Evolutionary conservation across 1,284 basidiomycete genomes (phyloP), one percentile per base, ranked within the genome.

Genomic region (Trichosporon ovoides): DNA sequence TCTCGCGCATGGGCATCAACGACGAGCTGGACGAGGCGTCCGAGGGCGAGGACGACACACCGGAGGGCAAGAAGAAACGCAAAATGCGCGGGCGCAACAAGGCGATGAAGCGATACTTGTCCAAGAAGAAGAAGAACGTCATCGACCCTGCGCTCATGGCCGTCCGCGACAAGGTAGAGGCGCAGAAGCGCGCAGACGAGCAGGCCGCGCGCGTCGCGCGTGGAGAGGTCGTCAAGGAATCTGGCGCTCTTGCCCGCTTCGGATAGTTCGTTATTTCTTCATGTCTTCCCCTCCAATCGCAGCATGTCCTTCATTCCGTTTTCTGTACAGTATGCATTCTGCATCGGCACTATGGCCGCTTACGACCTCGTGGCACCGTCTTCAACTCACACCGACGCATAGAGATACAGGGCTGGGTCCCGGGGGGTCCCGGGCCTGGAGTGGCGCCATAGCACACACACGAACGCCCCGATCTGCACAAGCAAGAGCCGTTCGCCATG

Each of bases 71-170:
- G 75, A 89, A 87, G 77, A 82, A 83, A 67, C 52, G 50, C 54
- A 89, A 85, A 81, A 90, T 88, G 86, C 82, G 89, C 33, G 91
- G 90, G 24, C 89, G 87, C 72, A 85, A 85, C 37, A 91, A 89
- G 80, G 88, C 84, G 72, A 76, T 90, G 73, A 94, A 92, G 76
- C 80, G 90, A 79, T 87, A 70, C 68, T 75, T 95, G 59, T 92
- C 92, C 79, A 75, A 75, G 65, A 88, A 92, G 76, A 84, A 89
- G 72, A 92, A 93, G 81, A 95, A 96, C 68, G 89, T 96, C 56
- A 84, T 96, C 64, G 91, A 95, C 74, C 89, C 90, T 24, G 83
- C 85, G 51, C 84, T 87, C 56, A 46, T 72, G 20, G 68, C 68
- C 2, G 65, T 72, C 28, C 63, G 65, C 56, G 65, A 63, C 12